Evolutionary conservation across 2,329 filamentous ascomycete species (phyloP), one percentile per base, ranked within the genome.

Genomic region (Emergomyces pasteurianus): DNA sequence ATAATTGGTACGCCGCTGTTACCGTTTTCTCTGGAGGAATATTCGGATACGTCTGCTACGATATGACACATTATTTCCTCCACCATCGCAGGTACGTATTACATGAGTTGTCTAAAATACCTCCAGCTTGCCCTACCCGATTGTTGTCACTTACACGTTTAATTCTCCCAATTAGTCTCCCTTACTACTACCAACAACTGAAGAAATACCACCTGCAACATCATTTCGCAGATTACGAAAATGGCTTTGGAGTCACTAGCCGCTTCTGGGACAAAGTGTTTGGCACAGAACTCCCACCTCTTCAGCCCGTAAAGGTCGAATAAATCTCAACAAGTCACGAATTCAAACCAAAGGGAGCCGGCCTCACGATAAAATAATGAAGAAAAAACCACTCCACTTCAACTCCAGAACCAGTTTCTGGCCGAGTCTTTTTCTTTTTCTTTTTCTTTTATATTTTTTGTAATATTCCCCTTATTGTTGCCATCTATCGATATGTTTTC

Each of bases 201-300:
- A 99, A 99, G 85, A 97, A 96, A 77, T 95, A 96, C 72, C 94
- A 99, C 72, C 86, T 99, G 36, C 86, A 91, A 73, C 94, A 99
- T 73, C 94, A 99, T 78, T 99, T 96, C 75, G 90, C 94, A 63
- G 94, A 99, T 74, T 99, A 95, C 73, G 89, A 99, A 75, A 92
- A 96, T 66, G 94, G 94, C 58, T 99, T 97, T 68, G 94, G 94
- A 61, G 92, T 99, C 58, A 96, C 92, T 38, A 96, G 88, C 80
- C 86, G 87, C 66, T 96, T 99, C 80, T 99, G 94, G 94, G 94
- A 99, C 74, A 79, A 78, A 57, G 78, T 99, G 7, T 99, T 99
- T 72, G 90, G 91, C 66, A 99, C 94, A 1, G 87, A 95, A 77
- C 80, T 99, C 67, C 75, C 72, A 2, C 58, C 70, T 23, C 68